Evolutionary conservation across 176 grass and related monocot genomes (phyloP).

Genomic region (Tuctoria greenei): DNA sequence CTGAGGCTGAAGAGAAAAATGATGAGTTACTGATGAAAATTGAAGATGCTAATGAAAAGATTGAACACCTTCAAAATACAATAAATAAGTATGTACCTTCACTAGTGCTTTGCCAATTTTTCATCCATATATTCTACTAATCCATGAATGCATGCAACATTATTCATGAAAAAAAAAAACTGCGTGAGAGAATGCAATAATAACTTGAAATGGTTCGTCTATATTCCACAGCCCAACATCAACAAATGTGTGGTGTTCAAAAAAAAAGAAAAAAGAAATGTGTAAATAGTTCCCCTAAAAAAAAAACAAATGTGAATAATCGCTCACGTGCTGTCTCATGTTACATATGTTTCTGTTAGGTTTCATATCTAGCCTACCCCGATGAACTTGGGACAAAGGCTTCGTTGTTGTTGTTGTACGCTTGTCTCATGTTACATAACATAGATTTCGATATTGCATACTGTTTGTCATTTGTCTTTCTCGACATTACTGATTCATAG

Average conservation of each 20-base stretch:
- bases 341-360: too few relatives aligned
- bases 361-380: too few relatives aligned
- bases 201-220: not conserved
- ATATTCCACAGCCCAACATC: too few relatives aligned
- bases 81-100: constrained; percentile 48
- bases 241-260: too few relatives aligned
- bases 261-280: too few relatives aligned
- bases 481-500: constrained; percentile 21
- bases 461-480: constrained; percentile 9
- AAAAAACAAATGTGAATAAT: too few relatives aligned
- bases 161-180: not conserved
- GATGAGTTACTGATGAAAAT: constrained; percentile 51
- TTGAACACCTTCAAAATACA: constrained; percentile 47
- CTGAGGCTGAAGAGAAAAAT: constrained; percentile 46
- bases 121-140: constrained; percentile 21
- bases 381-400: too few relatives aligned
- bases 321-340: not conserved
- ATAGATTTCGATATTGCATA: constrained; percentile 17
- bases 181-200: not conserved
- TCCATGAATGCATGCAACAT: not conserved
- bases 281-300: too few relatives aligned
- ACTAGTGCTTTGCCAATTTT: constrained; percentile 15
- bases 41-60: constrained; percentile 53
- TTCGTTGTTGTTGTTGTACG: too few relatives aligned
- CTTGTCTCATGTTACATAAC: not conserved